Percentiles rank a stretch among this genome's conserved stretches.
phyloP scores from a whole-genome alignment of 371 early-diverging fungal genomes.

The Spraguea lophii region DNA sequence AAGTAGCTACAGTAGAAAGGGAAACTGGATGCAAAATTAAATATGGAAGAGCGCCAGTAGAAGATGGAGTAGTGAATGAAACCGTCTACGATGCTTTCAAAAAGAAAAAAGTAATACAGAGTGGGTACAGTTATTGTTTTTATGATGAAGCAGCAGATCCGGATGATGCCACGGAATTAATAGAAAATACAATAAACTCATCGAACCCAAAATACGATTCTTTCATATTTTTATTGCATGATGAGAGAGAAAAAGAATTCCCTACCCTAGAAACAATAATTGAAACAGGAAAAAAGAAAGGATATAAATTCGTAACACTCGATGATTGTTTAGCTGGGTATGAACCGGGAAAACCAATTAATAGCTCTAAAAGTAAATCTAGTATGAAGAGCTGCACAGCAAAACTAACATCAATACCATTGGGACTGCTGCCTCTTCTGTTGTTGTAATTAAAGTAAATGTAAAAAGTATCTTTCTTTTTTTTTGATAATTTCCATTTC shows the following conservation, averaged over 20 bases:
- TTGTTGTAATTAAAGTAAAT: no score
- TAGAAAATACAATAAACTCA: conserved; percentile 22
- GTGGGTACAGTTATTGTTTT: conserved; percentile 34
- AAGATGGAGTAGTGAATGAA: conserved; percentile 17
- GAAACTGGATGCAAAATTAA: conserved; percentile 20
- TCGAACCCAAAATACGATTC: conserved; percentile 31
- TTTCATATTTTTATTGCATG: conserved; percentile 42
- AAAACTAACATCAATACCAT: no score
- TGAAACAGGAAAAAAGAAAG: conserved; percentile 20
- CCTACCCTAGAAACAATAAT: conserved; percentile 33
- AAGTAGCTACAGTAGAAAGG: conserved; percentile 26
- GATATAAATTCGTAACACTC: conserved; percentile 39
- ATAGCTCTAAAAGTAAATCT: no score
- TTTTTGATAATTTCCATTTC: no score
- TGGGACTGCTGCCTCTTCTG: no score
- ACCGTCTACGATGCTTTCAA: conserved; percentile 28
- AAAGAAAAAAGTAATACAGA: conserved; percentile 34
- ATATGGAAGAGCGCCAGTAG: conserved; percentile 33
- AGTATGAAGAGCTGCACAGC: no score
- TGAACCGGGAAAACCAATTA: conserved; percentile 18
- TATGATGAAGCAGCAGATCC: conserved; percentile 24
- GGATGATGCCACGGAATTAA: conserved; percentile 10
- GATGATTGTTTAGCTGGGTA: conserved; percentile 39
- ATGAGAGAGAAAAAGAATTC: conserved; percentile 32
- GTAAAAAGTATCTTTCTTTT: no score